Conservation (phyloP, 768 basidiomycete genomes). For the Daedaleopsis nitida region DNA sequence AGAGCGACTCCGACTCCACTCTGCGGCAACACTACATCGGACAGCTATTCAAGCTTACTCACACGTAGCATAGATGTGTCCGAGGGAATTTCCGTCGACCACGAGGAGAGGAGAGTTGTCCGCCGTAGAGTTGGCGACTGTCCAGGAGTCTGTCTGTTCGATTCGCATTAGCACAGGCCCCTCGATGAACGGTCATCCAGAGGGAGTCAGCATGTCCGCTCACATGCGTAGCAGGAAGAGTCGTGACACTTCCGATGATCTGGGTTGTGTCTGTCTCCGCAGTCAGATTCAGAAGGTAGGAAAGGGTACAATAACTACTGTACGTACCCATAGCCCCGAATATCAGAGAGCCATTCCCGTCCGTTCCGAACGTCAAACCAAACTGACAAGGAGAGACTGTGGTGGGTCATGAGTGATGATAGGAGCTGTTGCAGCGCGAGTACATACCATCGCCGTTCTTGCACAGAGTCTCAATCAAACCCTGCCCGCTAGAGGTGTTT, state of each 20-base stretch:
- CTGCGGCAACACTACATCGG: too few species aligned
- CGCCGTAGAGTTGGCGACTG: constrained; percentile 1
- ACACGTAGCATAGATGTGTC: constrained; percentile 8
- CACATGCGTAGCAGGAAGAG: neutral
- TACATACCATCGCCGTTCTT: constrained; percentile 2
- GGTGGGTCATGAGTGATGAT: neutral
- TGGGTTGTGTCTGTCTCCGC: constrained; percentile 5
- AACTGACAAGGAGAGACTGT: constrained; percentile 14
- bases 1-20: too few species aligned
- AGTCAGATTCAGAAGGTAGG: neutral
- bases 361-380: neutral
- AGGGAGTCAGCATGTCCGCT: neutral
- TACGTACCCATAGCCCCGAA: constrained; percentile 10
- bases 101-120: constrained; percentile 5
- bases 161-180: neutral
- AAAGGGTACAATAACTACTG: neutral
- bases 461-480: constrained; percentile 9
- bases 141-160: constrained; percentile 11
- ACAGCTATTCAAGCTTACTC: neutral
- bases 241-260: constrained; percentile 5
- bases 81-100: constrained; percentile 11
- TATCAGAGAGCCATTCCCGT: constrained; percentile 3
- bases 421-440: neutral
- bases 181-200: neutral
- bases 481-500: neutral